These are phyloP conservation scores for Plasmodium knowlesi DNA, from an alignment of 169 alveolate genomes.

Conservation along the genomic window DNA sequence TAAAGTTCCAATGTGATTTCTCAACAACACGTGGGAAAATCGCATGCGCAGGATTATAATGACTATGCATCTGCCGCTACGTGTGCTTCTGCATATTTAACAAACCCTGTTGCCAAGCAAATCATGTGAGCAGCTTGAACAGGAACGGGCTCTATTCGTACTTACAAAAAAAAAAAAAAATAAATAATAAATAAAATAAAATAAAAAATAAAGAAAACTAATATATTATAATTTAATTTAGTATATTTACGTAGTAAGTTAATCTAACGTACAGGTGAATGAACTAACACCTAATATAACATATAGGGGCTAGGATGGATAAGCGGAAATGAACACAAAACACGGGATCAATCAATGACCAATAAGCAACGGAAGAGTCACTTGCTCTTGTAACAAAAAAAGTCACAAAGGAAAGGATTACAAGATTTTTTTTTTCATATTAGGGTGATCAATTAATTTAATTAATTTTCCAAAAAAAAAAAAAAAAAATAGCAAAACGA, in stretches of 20 bases:
- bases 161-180: background rate
- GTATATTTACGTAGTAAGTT: background rate
- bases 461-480: background rate
- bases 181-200: no score
- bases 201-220: no score
- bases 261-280: background rate
- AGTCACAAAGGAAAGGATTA: background rate
- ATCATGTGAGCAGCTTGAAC: background rate
- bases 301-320: background rate
- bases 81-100: background rate
- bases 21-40: background rate
- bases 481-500: background rate
- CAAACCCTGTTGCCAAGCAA: background rate
- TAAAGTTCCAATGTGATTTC: background rate
- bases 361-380: background rate
- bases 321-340: background rate
- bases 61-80: background rate
- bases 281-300: background rate
- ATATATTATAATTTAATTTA: no score
- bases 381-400: background rate
- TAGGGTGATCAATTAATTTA: background rate
- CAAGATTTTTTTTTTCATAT: background rate
- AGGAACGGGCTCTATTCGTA: background rate
- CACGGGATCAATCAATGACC: background rate
- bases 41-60: background rate